These are phyloP conservation scores for Sclerotinia glacialis DNA, from an alignment of 2,329 filamentous ascomycete genomes.

Conservation along the genomic window DNA sequence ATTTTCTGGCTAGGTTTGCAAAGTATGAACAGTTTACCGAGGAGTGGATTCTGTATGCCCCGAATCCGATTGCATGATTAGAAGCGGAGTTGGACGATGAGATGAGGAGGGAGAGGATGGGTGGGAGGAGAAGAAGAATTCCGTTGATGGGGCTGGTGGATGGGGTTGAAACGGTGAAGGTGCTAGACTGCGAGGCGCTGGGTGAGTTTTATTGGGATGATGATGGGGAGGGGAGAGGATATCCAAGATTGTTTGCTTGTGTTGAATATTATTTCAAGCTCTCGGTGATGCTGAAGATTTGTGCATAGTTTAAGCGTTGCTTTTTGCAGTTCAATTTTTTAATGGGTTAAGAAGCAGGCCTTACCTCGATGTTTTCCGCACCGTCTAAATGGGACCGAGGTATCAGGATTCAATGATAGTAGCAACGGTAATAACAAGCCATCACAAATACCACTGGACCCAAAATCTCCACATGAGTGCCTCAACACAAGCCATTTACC, in stretches of 20 bases:
- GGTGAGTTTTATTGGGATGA: constrained; percentile 4
- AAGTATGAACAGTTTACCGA: constrained; percentile 2
- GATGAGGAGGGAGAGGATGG: not conserved
- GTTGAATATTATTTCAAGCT: constrained; percentile 3
- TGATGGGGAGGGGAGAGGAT: not conserved
- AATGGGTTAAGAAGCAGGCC: not conserved
- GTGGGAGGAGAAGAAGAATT: not conserved
- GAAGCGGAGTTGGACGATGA: constrained; percentile 3
- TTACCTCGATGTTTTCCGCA: not conserved
- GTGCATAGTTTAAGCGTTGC: not conserved
- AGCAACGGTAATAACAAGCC: not conserved
- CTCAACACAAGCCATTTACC: not conserved
- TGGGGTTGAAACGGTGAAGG: not conserved
- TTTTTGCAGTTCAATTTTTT: not conserved
- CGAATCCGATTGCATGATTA: not conserved
- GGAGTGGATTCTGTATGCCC: not conserved
- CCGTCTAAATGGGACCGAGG: not conserved
- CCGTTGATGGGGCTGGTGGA: constrained; percentile 8
- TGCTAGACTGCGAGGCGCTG: not conserved
- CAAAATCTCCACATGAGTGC: fast-evolving
- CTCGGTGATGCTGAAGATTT: not conserved
- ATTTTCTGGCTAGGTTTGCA: not conserved
- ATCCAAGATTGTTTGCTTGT: not conserved
- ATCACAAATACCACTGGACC: not conserved
- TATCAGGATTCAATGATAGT: not conserved